Evolutionary conservation across 176 grass and related monocot species (phyloP).

Genomic region (Avena insularis): DNA sequence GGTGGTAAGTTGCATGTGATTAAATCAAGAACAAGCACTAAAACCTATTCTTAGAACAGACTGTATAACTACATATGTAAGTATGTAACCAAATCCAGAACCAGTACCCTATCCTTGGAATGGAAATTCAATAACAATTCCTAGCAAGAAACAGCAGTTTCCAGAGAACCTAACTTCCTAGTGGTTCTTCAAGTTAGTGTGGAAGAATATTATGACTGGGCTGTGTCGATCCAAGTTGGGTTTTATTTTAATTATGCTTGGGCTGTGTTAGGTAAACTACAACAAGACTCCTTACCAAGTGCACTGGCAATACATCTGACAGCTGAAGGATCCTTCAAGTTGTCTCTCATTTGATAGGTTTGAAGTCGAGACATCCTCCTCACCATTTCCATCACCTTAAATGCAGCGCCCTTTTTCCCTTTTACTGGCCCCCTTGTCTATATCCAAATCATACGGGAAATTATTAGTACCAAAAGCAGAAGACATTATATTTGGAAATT

Average conservation of each 20-base stretch:
- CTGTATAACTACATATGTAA: not conserved
- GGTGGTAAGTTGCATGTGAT: not conserved
- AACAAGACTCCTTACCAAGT: slow-evolving; percentile 54
- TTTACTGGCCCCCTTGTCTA: slow-evolving; percentile 67
- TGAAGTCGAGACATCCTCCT: slow-evolving; percentile 77
- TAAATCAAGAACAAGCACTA: not conserved
- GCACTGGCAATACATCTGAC: slow-evolving; percentile 65
- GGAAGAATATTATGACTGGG: slow-evolving; percentile 12
- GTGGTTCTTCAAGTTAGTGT: not conserved
- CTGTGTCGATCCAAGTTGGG: slow-evolving; percentile 16
- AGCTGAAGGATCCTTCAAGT: slow-evolving; percentile 53
- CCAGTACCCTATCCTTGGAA: not conserved
- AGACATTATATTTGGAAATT: slow-evolving; percentile 19
- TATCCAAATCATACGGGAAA: slow-evolving; percentile 15
- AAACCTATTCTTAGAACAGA: not conserved
- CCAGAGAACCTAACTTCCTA: not conserved
- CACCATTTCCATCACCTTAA: slow-evolving; percentile 64
- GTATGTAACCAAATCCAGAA: not conserved
- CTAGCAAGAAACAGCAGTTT: not conserved
- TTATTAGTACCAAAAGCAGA: slow-evolving; percentile 9
- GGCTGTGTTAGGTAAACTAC: not conserved
- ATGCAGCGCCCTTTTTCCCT: slow-evolving; percentile 61
- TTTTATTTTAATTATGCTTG: not conserved
- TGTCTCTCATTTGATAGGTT: slow-evolving; percentile 75
- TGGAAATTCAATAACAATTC: not conserved